Percentiles rank a stretch among this genome's conserved stretches.
These are phyloP conservation scores for Fusarium buharicum DNA, from an alignment of 2,329 filamentous ascomycete species.

Conservation along the genomic window DNA sequence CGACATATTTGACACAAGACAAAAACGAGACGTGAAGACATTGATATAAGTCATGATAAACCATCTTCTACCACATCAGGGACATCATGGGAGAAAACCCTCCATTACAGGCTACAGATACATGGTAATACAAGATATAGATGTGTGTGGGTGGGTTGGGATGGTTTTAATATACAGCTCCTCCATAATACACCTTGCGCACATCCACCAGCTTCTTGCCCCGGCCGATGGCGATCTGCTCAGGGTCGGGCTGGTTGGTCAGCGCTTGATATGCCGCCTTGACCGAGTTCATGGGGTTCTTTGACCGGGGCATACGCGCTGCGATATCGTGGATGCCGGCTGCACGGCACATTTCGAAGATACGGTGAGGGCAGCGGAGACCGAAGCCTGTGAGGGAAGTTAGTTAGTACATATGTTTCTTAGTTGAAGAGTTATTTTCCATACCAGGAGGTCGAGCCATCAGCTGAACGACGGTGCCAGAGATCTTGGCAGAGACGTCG, in stretches of 20 bases:
- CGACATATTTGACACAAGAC: constrained; percentile 31
- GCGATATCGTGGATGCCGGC: constrained; percentile 89
- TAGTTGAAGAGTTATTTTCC: constrained; percentile 44
- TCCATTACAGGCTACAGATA: constrained; percentile 44
- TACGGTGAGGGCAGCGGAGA: constrained; percentile 87
- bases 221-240: constrained; percentile 86
- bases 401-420: constrained; percentile 5
- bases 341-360: constrained; percentile 93
- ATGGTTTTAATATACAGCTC: constrained; percentile 68
- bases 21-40: constrained; percentile 9
- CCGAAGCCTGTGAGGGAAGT: constrained; percentile 77
- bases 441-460: constrained; percentile 87
- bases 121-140: constrained; percentile 40
- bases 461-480: constrained; percentile 85
- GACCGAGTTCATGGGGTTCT: constrained; percentile 98
- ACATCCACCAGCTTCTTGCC: constrained; percentile 97
- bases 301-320: constrained; percentile 81
- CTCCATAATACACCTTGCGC: constrained; percentile 96
- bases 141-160: constrained; percentile 3
- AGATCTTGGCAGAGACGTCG: constrained; percentile 83
- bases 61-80: constrained; percentile 19
- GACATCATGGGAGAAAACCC: constrained; percentile 9
- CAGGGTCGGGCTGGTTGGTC: constrained; percentile 83
- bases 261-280: constrained; percentile 90
- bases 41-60: constrained; percentile 31